Evolutionary conservation across 345 rosid species (phyloP).

Genomic region (Anastatica hierochuntica): DNA sequence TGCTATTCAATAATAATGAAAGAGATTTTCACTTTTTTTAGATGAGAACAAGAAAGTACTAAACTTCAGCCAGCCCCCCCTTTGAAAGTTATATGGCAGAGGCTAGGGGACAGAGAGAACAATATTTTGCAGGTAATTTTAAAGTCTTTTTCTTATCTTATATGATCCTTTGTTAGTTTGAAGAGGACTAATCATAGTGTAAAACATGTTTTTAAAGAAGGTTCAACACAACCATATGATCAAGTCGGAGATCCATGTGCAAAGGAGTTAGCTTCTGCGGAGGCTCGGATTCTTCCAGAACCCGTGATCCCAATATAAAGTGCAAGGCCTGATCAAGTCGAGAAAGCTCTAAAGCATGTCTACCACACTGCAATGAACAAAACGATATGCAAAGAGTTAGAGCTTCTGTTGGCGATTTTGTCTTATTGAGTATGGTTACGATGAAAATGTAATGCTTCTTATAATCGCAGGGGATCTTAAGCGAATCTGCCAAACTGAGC

Average conservation of each 20-base stretch:
- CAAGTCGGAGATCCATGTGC: slow-evolving; percentile 97
- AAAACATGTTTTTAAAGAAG: slow-evolving; percentile 38
- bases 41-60: too few species aligned
- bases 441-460: neutral
- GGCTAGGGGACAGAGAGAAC: slow-evolving; percentile 86
- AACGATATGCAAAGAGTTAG: slow-evolving; percentile 92
- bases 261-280: slow-evolving; percentile 87
- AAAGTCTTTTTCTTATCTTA: neutral
- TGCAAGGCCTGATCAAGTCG: slow-evolving; percentile 95
- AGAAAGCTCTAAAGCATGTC: slow-evolving; percentile 91
- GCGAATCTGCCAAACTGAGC: slow-evolving; percentile 98
- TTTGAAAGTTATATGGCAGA: slow-evolving; percentile 90
- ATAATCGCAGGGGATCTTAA: slow-evolving; percentile 77
- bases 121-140: slow-evolving; percentile 60
- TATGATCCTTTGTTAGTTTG: neutral
- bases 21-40: too few species aligned
- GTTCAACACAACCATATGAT: slow-evolving; percentile 81
- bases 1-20: too few species aligned
- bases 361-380: slow-evolving; percentile 68
- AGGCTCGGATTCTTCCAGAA: slow-evolving; percentile 97
- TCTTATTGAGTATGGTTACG: neutral
- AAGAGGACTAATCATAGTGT: neutral
- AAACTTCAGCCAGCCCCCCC: too few species aligned
- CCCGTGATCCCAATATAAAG: slow-evolving; percentile 83
- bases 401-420: slow-evolving; percentile 73